These are phyloP conservation scores for Myriangium duriaei DNA, from an alignment of 2,329 filamentous ascomycete species.

Conservation along the genomic window DNA sequence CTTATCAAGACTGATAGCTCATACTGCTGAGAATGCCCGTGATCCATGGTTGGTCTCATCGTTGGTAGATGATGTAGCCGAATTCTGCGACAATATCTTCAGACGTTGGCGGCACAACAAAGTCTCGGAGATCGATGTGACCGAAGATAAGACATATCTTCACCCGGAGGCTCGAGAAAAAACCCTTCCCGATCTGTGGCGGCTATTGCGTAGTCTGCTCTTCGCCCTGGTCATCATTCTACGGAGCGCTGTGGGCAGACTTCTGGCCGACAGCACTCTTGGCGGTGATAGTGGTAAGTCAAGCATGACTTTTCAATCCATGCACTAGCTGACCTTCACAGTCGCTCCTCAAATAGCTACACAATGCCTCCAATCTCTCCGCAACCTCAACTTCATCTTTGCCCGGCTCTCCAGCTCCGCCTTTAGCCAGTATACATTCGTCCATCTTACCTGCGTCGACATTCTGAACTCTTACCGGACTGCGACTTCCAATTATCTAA, in stretches of 20 bases:
- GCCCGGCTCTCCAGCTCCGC: conserved; percentile 57
- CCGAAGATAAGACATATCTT: conserved; percentile 51
- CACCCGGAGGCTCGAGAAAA: conserved; percentile 51
- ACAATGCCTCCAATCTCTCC: conserved; percentile 59
- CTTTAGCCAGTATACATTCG: conserved; percentile 77
- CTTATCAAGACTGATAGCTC: conserved; percentile 51
- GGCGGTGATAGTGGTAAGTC: conserved; percentile 39
- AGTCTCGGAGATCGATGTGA: conserved; percentile 58
- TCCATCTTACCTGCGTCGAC: conserved; percentile 71
- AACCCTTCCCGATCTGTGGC: conserved; percentile 63
- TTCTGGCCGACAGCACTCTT: conserved; percentile 44
- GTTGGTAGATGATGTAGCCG: conserved; percentile 52
- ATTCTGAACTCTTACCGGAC: conserved; percentile 59
- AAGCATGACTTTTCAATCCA: not conserved
- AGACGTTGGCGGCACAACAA: conserved; percentile 64
- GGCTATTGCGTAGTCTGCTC: conserved; percentile 59
- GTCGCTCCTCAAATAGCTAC: conserved; percentile 55
- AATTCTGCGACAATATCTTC: conserved; percentile 53
- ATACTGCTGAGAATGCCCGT: conserved; percentile 46
- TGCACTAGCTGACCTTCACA: conserved; percentile 11
- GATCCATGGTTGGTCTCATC: conserved; percentile 37
- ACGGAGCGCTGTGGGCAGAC: conserved; percentile 58
- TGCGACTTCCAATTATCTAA: conserved; percentile 54
- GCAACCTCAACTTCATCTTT: conserved; percentile 72
- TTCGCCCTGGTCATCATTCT: conserved; percentile 64